A percentile compares a stretch with the other conserved stretches of the same genome.
These are phyloP conservation scores for Aegilops longissima DNA, from an alignment of 176 grass and related monocot genomes.

Conservation along the genomic window DNA sequence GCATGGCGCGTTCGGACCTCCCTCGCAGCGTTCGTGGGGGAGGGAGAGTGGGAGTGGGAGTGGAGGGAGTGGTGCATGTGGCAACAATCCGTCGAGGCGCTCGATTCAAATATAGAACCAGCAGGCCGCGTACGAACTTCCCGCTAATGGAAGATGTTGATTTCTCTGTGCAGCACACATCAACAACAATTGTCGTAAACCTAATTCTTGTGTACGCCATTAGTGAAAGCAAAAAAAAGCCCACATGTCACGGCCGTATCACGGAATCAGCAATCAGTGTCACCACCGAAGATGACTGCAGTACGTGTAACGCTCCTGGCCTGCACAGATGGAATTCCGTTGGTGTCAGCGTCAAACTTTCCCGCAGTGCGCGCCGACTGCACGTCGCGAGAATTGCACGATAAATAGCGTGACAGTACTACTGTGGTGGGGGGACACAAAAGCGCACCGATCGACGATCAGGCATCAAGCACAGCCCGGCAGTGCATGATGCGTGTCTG, in stretches of 20 bases:
- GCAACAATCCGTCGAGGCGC: background rate
- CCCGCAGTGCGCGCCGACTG: conserved; percentile 6
- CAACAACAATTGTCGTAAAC: background rate
- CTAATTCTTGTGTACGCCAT: background rate
- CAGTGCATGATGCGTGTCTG: conserved; percentile 27
- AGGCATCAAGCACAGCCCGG: background rate
- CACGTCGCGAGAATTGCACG: background rate
- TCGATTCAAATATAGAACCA: conserved; percentile 48
- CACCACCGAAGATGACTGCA: background rate
- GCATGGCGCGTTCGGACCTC: conserved; percentile 17
- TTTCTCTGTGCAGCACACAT: background rate
- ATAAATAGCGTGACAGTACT: background rate
- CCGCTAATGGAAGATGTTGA: background rate
- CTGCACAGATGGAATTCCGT: background rate
- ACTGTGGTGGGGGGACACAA: conserved; percentile 3
- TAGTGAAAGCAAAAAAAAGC: conserved; percentile 12
- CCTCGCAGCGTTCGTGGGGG: conserved; percentile 2
- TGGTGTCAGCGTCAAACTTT: conserved; percentile 39
- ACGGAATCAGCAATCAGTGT: background rate
- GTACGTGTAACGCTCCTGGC: conserved; percentile 26
- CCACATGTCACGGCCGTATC: background rate
- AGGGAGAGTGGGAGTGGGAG: background rate
- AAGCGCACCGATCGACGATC: conserved; percentile 1
- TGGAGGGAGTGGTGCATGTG: conserved; percentile 6
- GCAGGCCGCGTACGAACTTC: background rate